Evolutionary conservation across 805 yeast species (phyloP).

Genomic region (Aciculoconidium aculeatum): DNA sequence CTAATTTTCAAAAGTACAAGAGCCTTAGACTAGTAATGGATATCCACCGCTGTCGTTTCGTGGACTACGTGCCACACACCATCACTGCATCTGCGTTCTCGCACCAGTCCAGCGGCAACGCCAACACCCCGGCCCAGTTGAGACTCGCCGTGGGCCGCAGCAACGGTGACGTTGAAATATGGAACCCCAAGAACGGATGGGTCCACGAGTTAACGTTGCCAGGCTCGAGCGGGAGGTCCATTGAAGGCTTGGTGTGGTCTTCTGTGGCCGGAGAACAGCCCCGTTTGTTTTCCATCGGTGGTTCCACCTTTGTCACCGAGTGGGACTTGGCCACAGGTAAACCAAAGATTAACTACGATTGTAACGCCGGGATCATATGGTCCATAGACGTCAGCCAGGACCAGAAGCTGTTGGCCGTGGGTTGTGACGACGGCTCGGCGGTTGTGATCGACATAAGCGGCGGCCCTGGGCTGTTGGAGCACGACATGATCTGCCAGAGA

Average conservation of each 20-base stretch:
- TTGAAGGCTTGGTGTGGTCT: conserved; percentile 88
- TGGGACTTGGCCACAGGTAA: conserved; percentile 78
- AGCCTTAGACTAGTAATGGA: too few relatives aligned
- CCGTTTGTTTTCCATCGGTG: conserved; percentile 88
- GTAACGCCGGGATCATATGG: conserved; percentile 94
- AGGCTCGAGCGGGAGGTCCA: conserved; percentile 78
- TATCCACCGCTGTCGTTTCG: conserved; percentile 87
- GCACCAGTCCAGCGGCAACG: conserved; percentile 42
- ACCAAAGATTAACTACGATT: conserved; percentile 73
- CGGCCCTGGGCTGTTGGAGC: conserved; percentile 79
- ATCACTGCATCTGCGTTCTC: conserved; percentile 81
- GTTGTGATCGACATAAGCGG: conserved; percentile 81
- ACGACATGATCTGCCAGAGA: conserved; percentile 68
- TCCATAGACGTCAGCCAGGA: conserved; percentile 62
- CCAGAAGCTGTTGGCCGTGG: conserved; percentile 69
- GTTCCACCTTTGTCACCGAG: conserved; percentile 84
- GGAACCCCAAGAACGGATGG: conserved; percentile 88
- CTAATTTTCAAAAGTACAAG: too few relatives aligned
- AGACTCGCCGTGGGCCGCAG: conserved; percentile 88
- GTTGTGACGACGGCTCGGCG: conserved; percentile 93
- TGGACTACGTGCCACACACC: conserved; percentile 80
- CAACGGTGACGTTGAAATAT: conserved; percentile 92
- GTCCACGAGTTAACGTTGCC: conserved; percentile 62
- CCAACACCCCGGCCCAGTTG: conserved; percentile 41
- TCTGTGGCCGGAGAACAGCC: conserved; percentile 40